Base-by-base conservation (phyloP, 768 basidiomycete species). In the Serpula lacrymans region DNA sequence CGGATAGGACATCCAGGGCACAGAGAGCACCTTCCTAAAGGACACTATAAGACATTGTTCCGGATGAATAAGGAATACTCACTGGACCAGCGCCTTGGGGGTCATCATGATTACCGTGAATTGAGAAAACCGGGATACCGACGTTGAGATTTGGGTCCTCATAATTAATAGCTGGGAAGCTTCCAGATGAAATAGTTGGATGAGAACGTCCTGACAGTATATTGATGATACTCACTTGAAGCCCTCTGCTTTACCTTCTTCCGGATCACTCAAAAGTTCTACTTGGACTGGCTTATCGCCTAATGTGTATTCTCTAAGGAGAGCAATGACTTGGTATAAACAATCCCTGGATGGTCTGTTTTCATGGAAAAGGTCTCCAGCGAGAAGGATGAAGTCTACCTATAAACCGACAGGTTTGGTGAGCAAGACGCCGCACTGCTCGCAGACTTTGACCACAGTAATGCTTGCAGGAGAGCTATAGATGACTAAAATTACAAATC, bases 61-160 rank as follows among this genome's bases (percentile, higher is more conserved):
- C 34, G 34, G 13, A 16, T 9, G 10, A 36, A 18, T 21, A 8
- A 9, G 9, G 16, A 35, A 10, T 17, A 37, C 88, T 46, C 53
- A 92, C 93, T 7, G 87, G 74, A 3, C 94, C 93, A 16, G 92
- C 84, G 14, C 96, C 96, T 65, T 98, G 96, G 24, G 96, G 96
- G 54, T 99, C 96, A 55, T 99, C 96, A 62, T 99, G 96, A 57
- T 99, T 99, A 30, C 96, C 96, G 55, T 99, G 96, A 37, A 99
- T 98, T 0, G 95, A 97, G 65, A 99, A 99, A 21, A 98, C 88
- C 3, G 96, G 96, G n/a, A 96, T 90, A 3, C 80, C 81, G 37
- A 99, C 75, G 58, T 99, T 99, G 42, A 97, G 72, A 59, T 99
- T 98, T 2, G 85, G 80, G 53, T 99, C 95, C 62, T 99, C 93